A percentile compares a stretch with the other conserved stretches of the same genome.
These are phyloP conservation scores for Euphrasia arctica DNA, from an alignment of 305 asterid species.

Conservation along the genomic window DNA sequence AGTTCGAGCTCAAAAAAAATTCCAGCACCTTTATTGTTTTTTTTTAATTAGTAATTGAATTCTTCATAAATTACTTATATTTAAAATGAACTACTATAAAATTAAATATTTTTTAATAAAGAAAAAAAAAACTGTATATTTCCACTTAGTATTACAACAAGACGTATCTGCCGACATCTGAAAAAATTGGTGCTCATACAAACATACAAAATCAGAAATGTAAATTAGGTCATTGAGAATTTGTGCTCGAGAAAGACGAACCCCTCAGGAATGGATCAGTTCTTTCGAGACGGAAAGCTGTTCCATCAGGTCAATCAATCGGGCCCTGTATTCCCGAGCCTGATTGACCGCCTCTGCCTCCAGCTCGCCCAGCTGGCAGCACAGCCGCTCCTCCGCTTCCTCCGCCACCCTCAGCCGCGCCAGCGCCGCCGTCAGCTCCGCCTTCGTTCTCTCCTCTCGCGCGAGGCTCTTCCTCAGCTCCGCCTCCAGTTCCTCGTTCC, in stretches of 20 bases:
- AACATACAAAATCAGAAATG: background rate
- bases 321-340: constrained; percentile 51
- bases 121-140: no score
- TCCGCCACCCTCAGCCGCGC: constrained; percentile 67
- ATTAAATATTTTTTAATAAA: no score
- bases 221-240: constrained; percentile 16
- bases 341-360: constrained; percentile 80
- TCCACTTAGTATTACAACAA: no score
- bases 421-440: constrained; percentile 38
- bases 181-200: background rate
- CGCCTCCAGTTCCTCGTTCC: constrained; percentile 44
- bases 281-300: constrained; percentile 43
- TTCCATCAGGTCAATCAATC: constrained; percentile 37
- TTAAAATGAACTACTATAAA: no score
- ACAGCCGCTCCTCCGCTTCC: constrained; percentile 86
- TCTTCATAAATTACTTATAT: no score
- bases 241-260: constrained; percentile 21
- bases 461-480: constrained; percentile 38
- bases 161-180: background rate
- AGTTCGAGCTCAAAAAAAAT: no score
- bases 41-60: no score
- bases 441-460: constrained; percentile 56
- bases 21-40: no score
- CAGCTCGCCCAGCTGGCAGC: constrained; percentile 75
- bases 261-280: constrained; percentile 13